These are phyloP conservation scores for Hypoxylon rickii DNA, from an alignment of 495 filamentous ascomycete species.

Conservation along the genomic window DNA sequence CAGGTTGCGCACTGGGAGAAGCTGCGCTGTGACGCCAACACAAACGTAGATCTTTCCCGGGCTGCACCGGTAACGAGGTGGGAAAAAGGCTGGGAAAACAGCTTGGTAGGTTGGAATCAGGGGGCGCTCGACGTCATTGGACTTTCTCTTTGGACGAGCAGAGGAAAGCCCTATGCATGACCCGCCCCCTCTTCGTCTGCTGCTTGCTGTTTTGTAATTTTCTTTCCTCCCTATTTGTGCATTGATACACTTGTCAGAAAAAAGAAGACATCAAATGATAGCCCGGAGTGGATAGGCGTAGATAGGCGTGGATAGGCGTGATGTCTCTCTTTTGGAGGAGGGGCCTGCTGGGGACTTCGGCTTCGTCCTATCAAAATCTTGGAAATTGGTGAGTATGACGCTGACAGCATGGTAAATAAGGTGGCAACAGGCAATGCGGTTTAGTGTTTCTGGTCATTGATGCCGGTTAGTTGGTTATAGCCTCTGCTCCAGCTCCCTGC, in stretches of 20 bases:
- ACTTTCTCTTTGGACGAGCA: too few relatives aligned
- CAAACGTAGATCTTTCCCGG: background rate
- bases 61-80: conserved; percentile 1
- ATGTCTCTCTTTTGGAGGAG: conserved; percentile 8
- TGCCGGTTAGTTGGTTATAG: too few relatives aligned
- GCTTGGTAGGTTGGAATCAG: background rate
- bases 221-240: too few relatives aligned
- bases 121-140: conserved; percentile 25
- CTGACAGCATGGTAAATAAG: conserved; percentile 24
- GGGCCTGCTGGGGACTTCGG: background rate
- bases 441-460: background rate
- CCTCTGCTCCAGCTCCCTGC: background rate
- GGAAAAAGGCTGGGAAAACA: background rate
- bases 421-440: conserved; percentile 17
- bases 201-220: too few relatives aligned
- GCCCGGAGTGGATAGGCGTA: too few relatives aligned
- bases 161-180: background rate
- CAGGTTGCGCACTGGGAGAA: background rate
- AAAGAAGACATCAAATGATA: too few relatives aligned
- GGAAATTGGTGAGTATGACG: conserved; percentile 32
- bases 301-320: conserved; percentile 10
- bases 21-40: conserved; percentile 23
- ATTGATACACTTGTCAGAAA: conserved; percentile 1
- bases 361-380: conserved; percentile 30
- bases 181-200: too few relatives aligned